Evolutionary conservation across 768 basidiomycete genomes (phyloP).

Genomic region (Pleurotus sapidus): DNA sequence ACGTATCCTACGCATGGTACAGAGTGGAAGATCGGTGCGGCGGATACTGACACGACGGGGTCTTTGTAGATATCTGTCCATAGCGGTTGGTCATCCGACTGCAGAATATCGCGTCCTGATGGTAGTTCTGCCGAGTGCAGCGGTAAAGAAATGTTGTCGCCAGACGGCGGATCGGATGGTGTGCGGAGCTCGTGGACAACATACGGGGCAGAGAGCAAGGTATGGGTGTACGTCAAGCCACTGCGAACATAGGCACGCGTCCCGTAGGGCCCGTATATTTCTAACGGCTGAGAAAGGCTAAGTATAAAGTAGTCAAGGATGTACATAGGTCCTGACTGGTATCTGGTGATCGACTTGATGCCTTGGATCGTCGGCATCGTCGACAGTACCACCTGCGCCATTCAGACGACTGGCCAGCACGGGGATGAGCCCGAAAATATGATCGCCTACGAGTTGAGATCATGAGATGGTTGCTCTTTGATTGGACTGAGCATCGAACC

Average conservation of each 20-base stretch:
- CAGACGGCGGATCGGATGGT: slow-evolving; percentile 50
- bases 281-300: slow-evolving; percentile 48
- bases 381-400: slow-evolving; percentile 66
- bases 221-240: slow-evolving; percentile 66
- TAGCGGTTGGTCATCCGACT: slow-evolving; percentile 41
- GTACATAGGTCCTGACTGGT: slow-evolving; percentile 16
- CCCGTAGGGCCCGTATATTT: slow-evolving; percentile 86
- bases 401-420: slow-evolving; percentile 69
- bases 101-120: slow-evolving; percentile 60
- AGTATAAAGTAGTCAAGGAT: not conserved
- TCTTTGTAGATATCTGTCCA: slow-evolving; percentile 70
- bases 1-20: slow-evolving; percentile 83
- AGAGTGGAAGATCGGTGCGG: slow-evolving; percentile 77
- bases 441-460: slow-evolving; percentile 55
- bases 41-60: slow-evolving; percentile 58
- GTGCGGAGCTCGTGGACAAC: slow-evolving; percentile 82
- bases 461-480: not conserved
- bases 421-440: slow-evolving; percentile 75
- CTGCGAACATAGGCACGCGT: slow-evolving; percentile 78
- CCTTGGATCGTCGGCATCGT: slow-evolving; percentile 61
- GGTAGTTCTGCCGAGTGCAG: slow-evolving; percentile 53
- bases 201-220: slow-evolving; percentile 62
- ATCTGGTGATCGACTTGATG: slow-evolving; percentile 27
- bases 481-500: slow-evolving; percentile 39
- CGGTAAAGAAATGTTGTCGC: slow-evolving; percentile 46